Base-by-base conservation (phyloP, 2,329 filamentous ascomycete species). In the Pseudogymnoascus sp. region DNA sequence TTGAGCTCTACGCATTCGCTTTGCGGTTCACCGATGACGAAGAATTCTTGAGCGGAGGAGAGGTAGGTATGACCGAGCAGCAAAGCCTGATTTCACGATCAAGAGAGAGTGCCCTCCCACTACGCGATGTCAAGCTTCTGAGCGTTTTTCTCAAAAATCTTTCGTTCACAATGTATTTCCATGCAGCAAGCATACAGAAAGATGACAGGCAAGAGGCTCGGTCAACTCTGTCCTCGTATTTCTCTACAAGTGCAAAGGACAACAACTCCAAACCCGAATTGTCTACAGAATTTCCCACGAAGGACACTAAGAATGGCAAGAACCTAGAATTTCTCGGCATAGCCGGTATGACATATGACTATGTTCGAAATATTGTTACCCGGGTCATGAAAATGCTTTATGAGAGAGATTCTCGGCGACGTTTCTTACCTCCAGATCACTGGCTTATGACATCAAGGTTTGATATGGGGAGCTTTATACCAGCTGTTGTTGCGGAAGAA, bases 11-110 rank as follows among this genome's bases (percentile, higher is more conserved):
- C 73, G 91, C 89, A 1, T 97, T 97, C 73, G 86, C 97, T 2
- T 79, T 97, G 11, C 89, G 95, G 69, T 85, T 97, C 35, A 96
- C 93, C 73, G 95, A 99, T 69, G 95, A 99, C 67, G 93, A 97
- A 68, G 95, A 99, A 70, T 99, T 99, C 72, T 89, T 96, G 66
- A 83, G 85, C 64, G 81, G 82, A 63, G 77, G 83, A 66, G 77
- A 75, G 40, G 77, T 79, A 26, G 68, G 71, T 62, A 64, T 74
- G 31, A 68, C 77, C 19, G 68, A 74, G n/a, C 72, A 69, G 19
- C 75, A 73, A 59, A 77, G 73, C 28, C 77, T 74, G 23, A 78
- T 70, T 63, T 82, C 79, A 61, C 80, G 78, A 62, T 80, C 82
- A 67, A 81, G 80, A 74, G 80, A 77, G 66, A 88, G 90, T 73